Evolutionary conservation across 129 eudicot genomes (phyloP).

Genomic region (Tanacetum coccineum): DNA sequence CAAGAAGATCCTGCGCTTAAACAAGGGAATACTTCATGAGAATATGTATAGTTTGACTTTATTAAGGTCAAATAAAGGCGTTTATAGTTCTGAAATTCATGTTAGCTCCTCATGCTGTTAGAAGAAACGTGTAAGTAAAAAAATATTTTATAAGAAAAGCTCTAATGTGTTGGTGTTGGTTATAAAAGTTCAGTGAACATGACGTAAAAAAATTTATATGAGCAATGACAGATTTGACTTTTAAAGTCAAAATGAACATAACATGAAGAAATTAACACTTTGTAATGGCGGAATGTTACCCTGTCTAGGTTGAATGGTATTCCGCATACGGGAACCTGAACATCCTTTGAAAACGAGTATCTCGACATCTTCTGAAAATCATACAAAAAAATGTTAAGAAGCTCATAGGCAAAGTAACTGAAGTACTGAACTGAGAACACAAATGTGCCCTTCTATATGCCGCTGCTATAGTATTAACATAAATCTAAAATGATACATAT

Average conservation of each 20-base stretch:
- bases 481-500: background rate
- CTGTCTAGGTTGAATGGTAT: constrained; percentile 23
- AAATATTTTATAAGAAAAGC: background rate
- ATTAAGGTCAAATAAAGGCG: background rate
- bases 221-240: constrained; percentile 4
- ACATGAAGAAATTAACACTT: background rate
- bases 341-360: constrained; percentile 34
- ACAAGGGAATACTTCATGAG: background rate
- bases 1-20: constrained; percentile 1
- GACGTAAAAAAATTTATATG: background rate
- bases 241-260: constrained; percentile 9
- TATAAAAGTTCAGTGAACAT: background rate
- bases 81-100: background rate
- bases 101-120: background rate
- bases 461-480: background rate
- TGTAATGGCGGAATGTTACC: constrained; percentile 25
- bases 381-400: constrained; percentile 4
- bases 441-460: background rate
- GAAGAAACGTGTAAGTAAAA: background rate
- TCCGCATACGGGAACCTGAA: constrained; percentile 19
- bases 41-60: background rate
- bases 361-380: constrained; percentile 24
- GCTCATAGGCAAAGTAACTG: background rate
- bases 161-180: background rate
- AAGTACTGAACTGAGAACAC: background rate